Conservation (phyloP, 1,139 yeast species). For the Geotrichum restrictum region DNA sequence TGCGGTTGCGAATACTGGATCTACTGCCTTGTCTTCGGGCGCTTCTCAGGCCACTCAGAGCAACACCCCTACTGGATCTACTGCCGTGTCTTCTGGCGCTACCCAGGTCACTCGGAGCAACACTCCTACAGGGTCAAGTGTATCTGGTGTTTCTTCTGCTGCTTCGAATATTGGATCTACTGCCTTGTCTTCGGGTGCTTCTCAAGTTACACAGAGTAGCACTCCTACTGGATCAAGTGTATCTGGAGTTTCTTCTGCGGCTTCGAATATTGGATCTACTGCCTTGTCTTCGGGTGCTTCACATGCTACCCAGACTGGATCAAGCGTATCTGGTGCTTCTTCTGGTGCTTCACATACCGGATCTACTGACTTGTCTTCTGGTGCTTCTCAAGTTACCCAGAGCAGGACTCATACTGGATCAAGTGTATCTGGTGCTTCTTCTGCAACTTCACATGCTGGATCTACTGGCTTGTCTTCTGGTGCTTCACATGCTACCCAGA, state of each 20-base stretch:
- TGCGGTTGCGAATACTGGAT: background rate
- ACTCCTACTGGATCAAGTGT: background rate
- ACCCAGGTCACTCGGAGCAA: too few species aligned
- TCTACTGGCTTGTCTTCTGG: background rate
- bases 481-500: background rate
- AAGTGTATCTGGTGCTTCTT: conserved; percentile 16
- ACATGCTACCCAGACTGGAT: background rate
- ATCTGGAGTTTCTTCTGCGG: background rate
- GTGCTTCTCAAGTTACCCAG: too few species aligned
- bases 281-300: background rate
- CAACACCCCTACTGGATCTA: background rate
- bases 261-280: background rate
- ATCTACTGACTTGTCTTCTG: too few species aligned
- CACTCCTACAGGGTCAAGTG: too few species aligned
- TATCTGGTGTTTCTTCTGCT: background rate
- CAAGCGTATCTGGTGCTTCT: background rate
- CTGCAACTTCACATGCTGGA: background rate
- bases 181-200: background rate
- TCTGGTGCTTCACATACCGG: background rate
- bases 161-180: background rate
- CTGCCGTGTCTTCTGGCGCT: too few species aligned
- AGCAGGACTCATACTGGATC: too few species aligned
- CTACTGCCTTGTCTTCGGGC: background rate
- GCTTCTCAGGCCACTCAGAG: background rate
- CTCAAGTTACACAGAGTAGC: background rate